Evolutionary conservation across 106 monocot genomes (phyloP), one percentile per base, ranked within the genome.

Genomic region (Dendrobium huoshanense): DNA sequence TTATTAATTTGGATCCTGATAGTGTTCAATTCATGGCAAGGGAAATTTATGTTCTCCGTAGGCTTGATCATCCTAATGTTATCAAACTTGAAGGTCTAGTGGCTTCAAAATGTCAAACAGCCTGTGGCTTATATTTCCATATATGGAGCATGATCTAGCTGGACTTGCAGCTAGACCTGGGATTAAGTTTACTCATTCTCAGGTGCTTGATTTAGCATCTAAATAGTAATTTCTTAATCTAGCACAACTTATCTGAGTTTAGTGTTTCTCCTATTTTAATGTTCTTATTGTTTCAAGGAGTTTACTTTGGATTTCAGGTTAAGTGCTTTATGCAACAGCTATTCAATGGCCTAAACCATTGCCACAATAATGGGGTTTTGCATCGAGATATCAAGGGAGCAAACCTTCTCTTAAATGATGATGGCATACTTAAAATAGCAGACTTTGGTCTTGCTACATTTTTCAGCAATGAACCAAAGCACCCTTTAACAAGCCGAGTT

Each of bases 1-100:
- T 92, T 80, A 80, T 90, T 20, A 92, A 89, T 67, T 80, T 92
- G 84, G 89, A 92, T 79, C 87, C 89, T 55, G 89, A 92, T 79
- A 92, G 88, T 61, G 89, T 92, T 44, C 85, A 87, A 6, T 92
- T 92, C 59, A 92, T 92, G 92, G 92, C 92, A 33, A 87, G 92
- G 74, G 92, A 92, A 84, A 92, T 92, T 82, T 84, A 86, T 78
- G 86, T 92, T 43, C 77, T 92, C 16, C 87, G 92, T 2, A 85
- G 80, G 75, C 86, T 92, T 45, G 92, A 92, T 78, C 92, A 92
- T 72, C 92, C 92, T 41, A 92, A 92, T 82, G 54, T 92, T 56
- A 74, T 92, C 31, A 92, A 89, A 73, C 87, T 92, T 48, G 87
- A 92, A 86, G 89, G 89, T 48, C 72, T 92, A 19, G 86, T 92